Evolutionary conservation across 306 rosid species (phyloP), one percentile per base, ranked within the genome.

Genomic region (Quercus variabilis): DNA sequence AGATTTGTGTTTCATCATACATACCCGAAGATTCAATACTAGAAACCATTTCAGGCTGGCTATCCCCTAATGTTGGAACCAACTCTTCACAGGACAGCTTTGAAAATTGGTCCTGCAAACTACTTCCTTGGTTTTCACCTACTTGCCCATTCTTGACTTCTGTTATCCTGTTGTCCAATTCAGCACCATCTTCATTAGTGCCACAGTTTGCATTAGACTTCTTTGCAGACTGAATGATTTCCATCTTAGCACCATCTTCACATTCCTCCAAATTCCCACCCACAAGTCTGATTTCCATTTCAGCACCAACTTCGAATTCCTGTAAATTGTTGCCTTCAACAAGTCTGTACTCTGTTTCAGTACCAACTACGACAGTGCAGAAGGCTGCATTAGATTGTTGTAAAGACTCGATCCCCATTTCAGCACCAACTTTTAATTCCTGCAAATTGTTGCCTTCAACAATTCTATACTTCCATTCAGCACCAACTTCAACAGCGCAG

Each of bases 71-170:
- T 77, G 80, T 55, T 60, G 72, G 71, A 68, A 82, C 74, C 46
- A 26, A 12, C 63, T 81, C 81, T 74, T 84, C 88, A 87, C 90
- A 79, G 67, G 90, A 85, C 88, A 78, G 63, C 75, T 91, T 83
- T 74, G 89, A 88, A 89, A 89, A 86, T 62, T 85, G 90, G 62
- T 82, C 91, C 88, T 78, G 92, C 97, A 87, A 82, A 84, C 56
- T 81, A 79, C 69, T 78, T 76, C 54, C 87, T 80, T 81, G 58
- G 63, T 60, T 85, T 76, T 84, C 90, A 41, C 76, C 87, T 54
- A 55, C 49, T 74, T 79, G 71, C 78, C 78, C 63, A 60, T 81
- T 72, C 79, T 68, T 63, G 71, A 69, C 85, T 73, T 83, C 84
- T 55, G 54, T 33, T 28, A 73, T 14, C 63, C 78, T 46, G 60